These are phyloP conservation scores for Xanthoconium stramineum DNA, from an alignment of 768 basidiomycete genomes.

Conservation along the genomic window DNA sequence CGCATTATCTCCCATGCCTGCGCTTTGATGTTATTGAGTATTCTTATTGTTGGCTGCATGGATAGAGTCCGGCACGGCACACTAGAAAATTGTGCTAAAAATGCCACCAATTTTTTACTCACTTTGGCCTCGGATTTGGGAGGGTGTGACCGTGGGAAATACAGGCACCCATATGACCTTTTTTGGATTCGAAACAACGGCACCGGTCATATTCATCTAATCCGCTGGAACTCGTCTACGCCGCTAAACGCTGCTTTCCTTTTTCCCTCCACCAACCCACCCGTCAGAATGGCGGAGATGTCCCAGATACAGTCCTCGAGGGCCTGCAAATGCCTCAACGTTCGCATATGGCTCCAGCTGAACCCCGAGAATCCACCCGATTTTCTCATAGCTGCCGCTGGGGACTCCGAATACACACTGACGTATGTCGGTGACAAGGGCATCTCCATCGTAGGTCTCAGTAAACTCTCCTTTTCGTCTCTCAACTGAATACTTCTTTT, in stretches of 20 bases:
- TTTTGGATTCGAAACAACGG: constrained; percentile 28
- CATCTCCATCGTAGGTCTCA: constrained; percentile 55
- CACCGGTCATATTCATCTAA: constrained; percentile 33
- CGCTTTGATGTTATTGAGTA: not conserved
- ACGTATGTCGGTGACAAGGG: constrained; percentile 68
- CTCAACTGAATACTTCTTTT: constrained; percentile 5
- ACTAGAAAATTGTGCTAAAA: constrained; percentile 3
- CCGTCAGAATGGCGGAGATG: constrained; percentile 24
- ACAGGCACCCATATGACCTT: constrained; percentile 15
- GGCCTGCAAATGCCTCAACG: constrained; percentile 72
- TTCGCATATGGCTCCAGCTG: constrained; percentile 48
- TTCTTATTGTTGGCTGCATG: not conserved
- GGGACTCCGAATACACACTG: constrained; percentile 43
- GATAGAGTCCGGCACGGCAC: not conserved
- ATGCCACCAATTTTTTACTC: constrained; percentile 2
- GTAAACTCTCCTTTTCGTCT: not conserved
- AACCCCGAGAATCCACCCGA: constrained; percentile 29
- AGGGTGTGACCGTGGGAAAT: constrained; percentile 23
- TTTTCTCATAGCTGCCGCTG: constrained; percentile 28
- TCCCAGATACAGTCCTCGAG: constrained; percentile 28
- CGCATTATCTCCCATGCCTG: constrained; percentile 14
- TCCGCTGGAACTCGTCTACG: constrained; percentile 22
- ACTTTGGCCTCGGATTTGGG: constrained; percentile 1
- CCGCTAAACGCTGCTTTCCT: constrained; percentile 28
- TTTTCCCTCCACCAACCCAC: constrained; percentile 16